Evolutionary conservation across 192 early-diverging fungal species (phyloP).

Genomic region (Haplosporangium gracile): DNA sequence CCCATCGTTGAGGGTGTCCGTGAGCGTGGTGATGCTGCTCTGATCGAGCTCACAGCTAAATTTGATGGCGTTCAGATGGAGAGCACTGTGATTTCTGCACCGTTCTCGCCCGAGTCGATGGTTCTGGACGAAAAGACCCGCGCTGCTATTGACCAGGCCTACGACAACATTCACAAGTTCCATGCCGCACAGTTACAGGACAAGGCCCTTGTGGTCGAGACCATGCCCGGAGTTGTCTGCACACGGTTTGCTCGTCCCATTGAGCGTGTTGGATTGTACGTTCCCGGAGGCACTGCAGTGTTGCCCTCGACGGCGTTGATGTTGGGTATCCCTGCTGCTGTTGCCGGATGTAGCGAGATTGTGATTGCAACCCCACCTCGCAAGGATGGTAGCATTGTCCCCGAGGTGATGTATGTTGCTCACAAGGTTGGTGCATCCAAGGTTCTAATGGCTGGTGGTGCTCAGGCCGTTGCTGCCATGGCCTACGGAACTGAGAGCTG

Average conservation of each 20-base stretch:
- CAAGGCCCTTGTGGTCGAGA: conserved; percentile 86
- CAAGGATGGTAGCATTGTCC: conserved; percentile 89
- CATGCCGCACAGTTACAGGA: conserved; percentile 91
- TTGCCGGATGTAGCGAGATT: conserved; percentile 96
- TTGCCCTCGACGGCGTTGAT: conserved; percentile 96
- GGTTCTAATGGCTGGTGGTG: conserved; percentile 94
- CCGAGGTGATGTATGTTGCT: conserved; percentile 98
- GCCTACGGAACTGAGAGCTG: conserved; percentile 97
- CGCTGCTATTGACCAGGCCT: conserved; percentile 94
- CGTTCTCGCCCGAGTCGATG: conserved; percentile 78
- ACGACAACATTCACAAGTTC: conserved; percentile 93
- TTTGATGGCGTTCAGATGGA: conserved; percentile 90
- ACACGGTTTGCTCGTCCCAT: conserved; percentile 94
- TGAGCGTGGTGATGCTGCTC: conserved; percentile 84
- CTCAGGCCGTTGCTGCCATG: conserved; percentile 98
- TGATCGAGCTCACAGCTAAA: conserved; percentile 87
- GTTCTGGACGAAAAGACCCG: conserved; percentile 72
- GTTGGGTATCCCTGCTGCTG: conserved; percentile 97
- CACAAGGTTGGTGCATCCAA: conserved; percentile 95
- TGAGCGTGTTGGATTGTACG: conserved; percentile 96
- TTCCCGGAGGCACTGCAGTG: conserved; percentile 98
- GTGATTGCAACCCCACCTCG: conserved; percentile 96
- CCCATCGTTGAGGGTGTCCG: conserved; percentile 93
- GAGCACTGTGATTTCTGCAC: conserved; percentile 82
- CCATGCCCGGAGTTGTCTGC: conserved; percentile 98